Evolutionary conservation across 2,329 filamentous ascomycete genomes (phyloP).

Genomic region (Trichoderma harzianum): DNA sequence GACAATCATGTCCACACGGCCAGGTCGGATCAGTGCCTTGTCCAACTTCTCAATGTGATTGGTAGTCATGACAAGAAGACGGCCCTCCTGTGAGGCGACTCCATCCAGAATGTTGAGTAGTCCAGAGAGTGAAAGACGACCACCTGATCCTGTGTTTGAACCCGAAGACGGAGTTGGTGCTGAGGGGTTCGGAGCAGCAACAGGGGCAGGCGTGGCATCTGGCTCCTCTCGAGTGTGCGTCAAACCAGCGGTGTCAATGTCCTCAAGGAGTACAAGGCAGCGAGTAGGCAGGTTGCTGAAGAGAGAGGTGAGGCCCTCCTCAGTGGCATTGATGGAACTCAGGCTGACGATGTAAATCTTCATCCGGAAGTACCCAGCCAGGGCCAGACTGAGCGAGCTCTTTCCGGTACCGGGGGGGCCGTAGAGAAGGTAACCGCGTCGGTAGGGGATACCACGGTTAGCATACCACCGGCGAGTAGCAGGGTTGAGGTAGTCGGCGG

Average conservation of each 20-base stretch:
- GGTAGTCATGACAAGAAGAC: constrained; percentile 64
- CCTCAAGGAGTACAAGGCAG: constrained; percentile 72
- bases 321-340: constrained; percentile 58
- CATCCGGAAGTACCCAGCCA: constrained; percentile 67
- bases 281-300: constrained; percentile 65
- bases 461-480: constrained; percentile 73
- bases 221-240: constrained; percentile 53
- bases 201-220: constrained; percentile 15
- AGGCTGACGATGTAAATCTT: constrained; percentile 70
- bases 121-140: constrained; percentile 66
- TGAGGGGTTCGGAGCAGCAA: constrained; percentile 11
- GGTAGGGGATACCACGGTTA: constrained; percentile 79
- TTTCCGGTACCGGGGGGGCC: constrained; percentile 81
- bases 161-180: background rate
- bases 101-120: constrained; percentile 81
- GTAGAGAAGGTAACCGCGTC: constrained; percentile 77
- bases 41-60: constrained; percentile 61
- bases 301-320: constrained; percentile 61
- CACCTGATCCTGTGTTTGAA: constrained; percentile 17
- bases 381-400: constrained; percentile 65
- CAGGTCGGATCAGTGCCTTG: constrained; percentile 60
- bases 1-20: constrained; percentile 58
- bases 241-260: constrained; percentile 71
- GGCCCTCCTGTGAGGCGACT: constrained; percentile 60
- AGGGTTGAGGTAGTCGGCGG: constrained; percentile 61